Percentiles rank a stretch among this genome's conserved stretches.
phyloP scores from a whole-genome alignment of 2,329 filamentous ascomycete species.

The Ceratocystis diversiconidia region DNA sequence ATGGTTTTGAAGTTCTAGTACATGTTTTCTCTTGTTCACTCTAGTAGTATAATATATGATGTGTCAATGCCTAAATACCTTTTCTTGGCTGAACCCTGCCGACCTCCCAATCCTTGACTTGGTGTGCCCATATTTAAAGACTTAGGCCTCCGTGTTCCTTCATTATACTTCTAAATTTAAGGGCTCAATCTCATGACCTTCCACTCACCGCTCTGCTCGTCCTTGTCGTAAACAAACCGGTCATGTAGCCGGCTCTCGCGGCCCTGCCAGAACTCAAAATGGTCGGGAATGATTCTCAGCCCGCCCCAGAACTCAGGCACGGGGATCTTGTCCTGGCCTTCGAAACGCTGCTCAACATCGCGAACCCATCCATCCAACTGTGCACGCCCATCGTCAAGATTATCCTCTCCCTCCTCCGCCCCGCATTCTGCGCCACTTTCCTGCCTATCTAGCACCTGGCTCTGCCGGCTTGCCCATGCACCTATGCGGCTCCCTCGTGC shows the following conservation, averaged over 20 bases:
- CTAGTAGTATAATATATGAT: neutral
- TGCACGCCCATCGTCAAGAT: conserved; percentile 51
- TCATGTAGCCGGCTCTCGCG: conserved; percentile 82
- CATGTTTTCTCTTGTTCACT: neutral
- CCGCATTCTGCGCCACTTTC: conserved; percentile 19
- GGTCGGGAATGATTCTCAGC: conserved; percentile 67
- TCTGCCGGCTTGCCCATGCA: conserved; percentile 89
- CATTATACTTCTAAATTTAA: conserved; percentile 25
- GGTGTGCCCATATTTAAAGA: too few species aligned
- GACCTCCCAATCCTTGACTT: too few species aligned
- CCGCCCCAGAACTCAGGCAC: conserved; percentile 94
- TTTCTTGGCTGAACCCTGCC: too few species aligned
- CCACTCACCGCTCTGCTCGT: conserved; percentile 41
- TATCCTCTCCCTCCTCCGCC: conserved; percentile 18
- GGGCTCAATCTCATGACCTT: conserved; percentile 61
- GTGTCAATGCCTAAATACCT: neutral
- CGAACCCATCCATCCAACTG: conserved; percentile 64
- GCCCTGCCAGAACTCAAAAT: conserved; percentile 94
- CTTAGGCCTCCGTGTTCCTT: too few species aligned
- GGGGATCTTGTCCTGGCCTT: conserved; percentile 64
- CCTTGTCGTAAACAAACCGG: conserved; percentile 58
- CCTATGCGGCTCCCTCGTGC: conserved; percentile 74
- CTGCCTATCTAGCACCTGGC: conserved; percentile 48
- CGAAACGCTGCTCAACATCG: conserved; percentile 63
- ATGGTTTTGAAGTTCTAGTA: neutral